Percentiles rank a stretch among this genome's conserved stretches.
These are phyloP conservation scores for Sonneratia caseolaris DNA, from an alignment of 345 rosid genomes.

Conservation along the genomic window DNA sequence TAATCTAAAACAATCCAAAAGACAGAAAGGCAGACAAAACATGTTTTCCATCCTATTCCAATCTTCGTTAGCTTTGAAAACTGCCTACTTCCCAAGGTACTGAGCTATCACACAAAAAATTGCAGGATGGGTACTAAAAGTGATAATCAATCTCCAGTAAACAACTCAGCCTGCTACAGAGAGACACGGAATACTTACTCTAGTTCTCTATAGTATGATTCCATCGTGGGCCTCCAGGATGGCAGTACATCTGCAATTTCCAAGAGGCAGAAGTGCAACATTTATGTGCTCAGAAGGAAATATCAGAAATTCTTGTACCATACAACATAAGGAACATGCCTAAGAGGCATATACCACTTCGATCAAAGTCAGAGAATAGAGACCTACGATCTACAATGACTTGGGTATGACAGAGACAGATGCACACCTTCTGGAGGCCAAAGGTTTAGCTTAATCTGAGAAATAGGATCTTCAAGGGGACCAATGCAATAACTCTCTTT, in stretches of 20 bases:
- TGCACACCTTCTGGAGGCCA: constrained; percentile 66
- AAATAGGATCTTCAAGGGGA: constrained; percentile 26
- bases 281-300: background rate
- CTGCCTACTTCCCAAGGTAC: too few species aligned
- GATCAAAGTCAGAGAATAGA: background rate
- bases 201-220: constrained; percentile 32
- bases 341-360: background rate
- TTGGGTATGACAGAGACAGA: background rate
- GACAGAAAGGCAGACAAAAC: too few species aligned
- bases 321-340: background rate
- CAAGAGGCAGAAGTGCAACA: constrained; percentile 5
- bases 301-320: background rate
- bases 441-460: constrained; percentile 31
- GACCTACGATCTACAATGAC: background rate
- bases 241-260: constrained; percentile 54
- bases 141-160: constrained; percentile 1
- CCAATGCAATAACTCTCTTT: constrained; percentile 74
- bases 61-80: too few species aligned
- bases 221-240: constrained; percentile 57
- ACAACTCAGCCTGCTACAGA: constrained; percentile 2
- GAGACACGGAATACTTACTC: constrained; percentile 30
- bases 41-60: too few species aligned
- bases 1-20: too few species aligned
- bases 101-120: too few species aligned
- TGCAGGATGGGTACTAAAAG: background rate